Evolutionary conservation across 371 early-diverging fungal genomes (phyloP).

Genomic region (Mucor piriformis): DNA sequence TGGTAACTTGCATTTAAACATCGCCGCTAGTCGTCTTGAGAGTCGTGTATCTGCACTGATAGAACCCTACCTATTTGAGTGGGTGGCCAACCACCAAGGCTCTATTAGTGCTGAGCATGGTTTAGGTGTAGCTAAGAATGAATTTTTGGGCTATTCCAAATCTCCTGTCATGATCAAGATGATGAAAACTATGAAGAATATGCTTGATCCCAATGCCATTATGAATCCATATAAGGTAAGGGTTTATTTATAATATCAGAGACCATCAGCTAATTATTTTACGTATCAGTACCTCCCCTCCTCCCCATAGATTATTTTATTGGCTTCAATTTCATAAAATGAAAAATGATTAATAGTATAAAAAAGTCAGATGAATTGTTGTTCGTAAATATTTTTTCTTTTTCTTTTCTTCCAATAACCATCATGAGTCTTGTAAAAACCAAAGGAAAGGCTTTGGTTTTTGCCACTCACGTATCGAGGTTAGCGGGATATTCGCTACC

Average conservation of each 20-base stretch:
- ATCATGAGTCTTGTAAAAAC: too few relatives aligned
- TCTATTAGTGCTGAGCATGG: constrained; percentile 85
- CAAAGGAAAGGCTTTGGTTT: too few relatives aligned
- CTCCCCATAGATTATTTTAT: background rate
- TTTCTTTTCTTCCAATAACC: too few relatives aligned
- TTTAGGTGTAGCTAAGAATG: constrained; percentile 76
- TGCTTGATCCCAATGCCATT: constrained; percentile 84
- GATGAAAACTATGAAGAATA: constrained; percentile 77
- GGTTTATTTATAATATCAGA: background rate
- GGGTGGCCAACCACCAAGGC: constrained; percentile 72
- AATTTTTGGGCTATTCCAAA: constrained; percentile 70
- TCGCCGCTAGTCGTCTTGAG: constrained; percentile 70
- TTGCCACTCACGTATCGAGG: too few relatives aligned
- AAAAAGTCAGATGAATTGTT: too few relatives aligned
- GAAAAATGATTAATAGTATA: too few relatives aligned
- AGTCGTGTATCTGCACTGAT: constrained; percentile 65
- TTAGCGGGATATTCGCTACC: too few relatives aligned
- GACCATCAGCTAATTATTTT: background rate
- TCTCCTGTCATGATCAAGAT: constrained; percentile 61
- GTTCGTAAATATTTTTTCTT: too few relatives aligned
- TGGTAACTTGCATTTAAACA: constrained; percentile 93
- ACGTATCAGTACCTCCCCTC: background rate
- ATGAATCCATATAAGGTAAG: constrained; percentile 83
- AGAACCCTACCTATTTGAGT: constrained; percentile 95
- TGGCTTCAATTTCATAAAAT: too few relatives aligned